Conservation (phyloP, 257 asterid species). For the Capsicum baccatum region DNA sequence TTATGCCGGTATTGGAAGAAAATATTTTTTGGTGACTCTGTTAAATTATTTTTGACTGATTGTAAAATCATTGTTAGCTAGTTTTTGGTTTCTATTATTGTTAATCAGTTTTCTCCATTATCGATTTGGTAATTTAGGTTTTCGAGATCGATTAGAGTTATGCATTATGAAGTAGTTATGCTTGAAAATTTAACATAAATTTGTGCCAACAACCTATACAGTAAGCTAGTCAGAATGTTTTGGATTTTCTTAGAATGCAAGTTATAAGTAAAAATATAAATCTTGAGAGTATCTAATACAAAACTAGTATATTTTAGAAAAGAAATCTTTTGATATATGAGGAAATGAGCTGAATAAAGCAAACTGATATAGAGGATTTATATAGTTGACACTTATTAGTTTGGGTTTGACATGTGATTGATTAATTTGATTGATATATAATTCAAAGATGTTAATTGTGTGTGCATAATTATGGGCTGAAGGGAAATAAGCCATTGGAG, state of each 20-base stretch:
- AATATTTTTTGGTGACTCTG: no score
- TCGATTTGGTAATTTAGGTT: no score
- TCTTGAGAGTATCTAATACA: background rate
- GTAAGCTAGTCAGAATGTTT: background rate
- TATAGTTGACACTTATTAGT: background rate
- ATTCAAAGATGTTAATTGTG: background rate
- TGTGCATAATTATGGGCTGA: background rate
- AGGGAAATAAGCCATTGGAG: constrained; percentile 14
- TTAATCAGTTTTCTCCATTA: no score
- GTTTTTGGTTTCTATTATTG: no score
- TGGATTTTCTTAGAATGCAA: background rate
- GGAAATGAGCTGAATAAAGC: background rate
- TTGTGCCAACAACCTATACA: background rate
- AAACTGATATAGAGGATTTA: background rate
- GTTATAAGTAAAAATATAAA: background rate
- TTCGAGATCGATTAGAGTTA: no score
- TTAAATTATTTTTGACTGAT: no score
- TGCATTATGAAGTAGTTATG: no score
- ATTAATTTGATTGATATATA: background rate
- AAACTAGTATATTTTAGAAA: background rate
- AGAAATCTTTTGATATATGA: background rate
- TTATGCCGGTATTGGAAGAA: no score
- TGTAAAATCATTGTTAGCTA: no score
- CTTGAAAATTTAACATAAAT: background rate
- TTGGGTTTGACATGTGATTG: background rate